These are phyloP conservation scores for Gossypium bickii DNA, from an alignment of 345 rosid species.

Conservation along the genomic window DNA sequence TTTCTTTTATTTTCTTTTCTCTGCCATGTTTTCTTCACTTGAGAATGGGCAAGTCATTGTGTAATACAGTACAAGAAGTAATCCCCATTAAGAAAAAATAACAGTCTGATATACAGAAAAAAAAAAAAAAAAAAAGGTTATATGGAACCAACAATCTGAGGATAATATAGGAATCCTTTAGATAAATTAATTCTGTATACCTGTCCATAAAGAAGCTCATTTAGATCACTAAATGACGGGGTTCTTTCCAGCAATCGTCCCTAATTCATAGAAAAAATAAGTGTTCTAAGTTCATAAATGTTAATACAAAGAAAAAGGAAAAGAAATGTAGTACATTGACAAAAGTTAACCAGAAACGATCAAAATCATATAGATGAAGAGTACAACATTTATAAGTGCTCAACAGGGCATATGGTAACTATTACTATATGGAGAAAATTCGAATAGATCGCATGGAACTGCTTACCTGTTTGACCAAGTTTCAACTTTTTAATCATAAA, in stretches of 20 bases:
- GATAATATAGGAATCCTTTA: neutral
- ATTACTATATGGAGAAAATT: neutral
- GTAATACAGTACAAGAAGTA: neutral
- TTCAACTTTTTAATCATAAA: neutral
- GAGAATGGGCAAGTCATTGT: neutral
- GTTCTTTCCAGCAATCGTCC: slow-evolving; percentile 79
- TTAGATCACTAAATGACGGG: slow-evolving; percentile 91
- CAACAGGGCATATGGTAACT: neutral
- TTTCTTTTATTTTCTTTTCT: neutral
- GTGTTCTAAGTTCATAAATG: neutral
- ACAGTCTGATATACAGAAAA: neutral
- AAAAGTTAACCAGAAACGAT: slow-evolving; percentile 13
- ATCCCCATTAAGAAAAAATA: neutral
- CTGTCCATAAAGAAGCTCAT: slow-evolving; percentile 94
- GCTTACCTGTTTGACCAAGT: neutral
- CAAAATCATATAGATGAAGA: neutral
- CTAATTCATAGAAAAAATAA: slow-evolving; percentile 36
- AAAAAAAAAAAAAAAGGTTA: neutral
- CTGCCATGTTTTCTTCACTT: neutral
- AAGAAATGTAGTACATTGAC: neutral
- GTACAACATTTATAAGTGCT: neutral
- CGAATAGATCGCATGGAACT: neutral
- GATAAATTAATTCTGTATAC: slow-evolving; percentile 31
- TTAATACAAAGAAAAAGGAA: slow-evolving; percentile 1
- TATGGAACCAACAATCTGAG: neutral